These are phyloP conservation scores for Hymenoscyphus salicellus DNA, from an alignment of 2,329 filamentous ascomycete species.

Conservation along the genomic window DNA sequence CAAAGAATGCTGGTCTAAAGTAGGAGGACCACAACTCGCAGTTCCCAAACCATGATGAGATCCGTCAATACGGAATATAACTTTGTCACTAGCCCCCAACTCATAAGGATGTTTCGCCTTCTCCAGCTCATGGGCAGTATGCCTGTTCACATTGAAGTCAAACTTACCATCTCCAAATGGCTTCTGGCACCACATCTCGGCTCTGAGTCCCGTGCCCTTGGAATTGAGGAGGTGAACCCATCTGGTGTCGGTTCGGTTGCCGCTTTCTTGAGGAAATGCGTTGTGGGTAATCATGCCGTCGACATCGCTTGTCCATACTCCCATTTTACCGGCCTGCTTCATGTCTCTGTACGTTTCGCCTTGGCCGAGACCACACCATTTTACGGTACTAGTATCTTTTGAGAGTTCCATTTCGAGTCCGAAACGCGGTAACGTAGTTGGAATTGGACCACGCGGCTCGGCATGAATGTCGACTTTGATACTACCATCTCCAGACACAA, in stretches of 20 bases:
- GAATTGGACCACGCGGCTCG: conserved; percentile 47
- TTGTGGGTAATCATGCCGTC: conserved; percentile 57
- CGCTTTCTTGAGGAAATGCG: conserved; percentile 67
- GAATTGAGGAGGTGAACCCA: conserved; percentile 48
- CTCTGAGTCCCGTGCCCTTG: conserved; percentile 27
- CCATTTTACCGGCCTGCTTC: conserved; percentile 57
- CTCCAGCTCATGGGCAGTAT: conserved; percentile 44
- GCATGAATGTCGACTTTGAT: conserved; percentile 49
- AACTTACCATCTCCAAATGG: conserved; percentile 29
- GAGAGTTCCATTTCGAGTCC: conserved; percentile 56
- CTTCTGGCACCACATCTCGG: not conserved
- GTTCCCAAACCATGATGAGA: conserved; percentile 49
- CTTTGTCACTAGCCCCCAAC: conserved; percentile 47
- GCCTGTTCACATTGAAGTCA: conserved; percentile 54
- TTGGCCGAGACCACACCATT: conserved; percentile 66
- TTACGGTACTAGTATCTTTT: conserved; percentile 44
- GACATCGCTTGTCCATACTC: conserved; percentile 47
- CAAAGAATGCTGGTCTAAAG: conserved; percentile 14
- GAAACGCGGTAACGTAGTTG: conserved; percentile 57
- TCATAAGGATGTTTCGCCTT: conserved; percentile 63
- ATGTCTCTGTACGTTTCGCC: conserved; percentile 68
- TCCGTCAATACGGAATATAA: conserved; percentile 43
- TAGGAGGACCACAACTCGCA: conserved; percentile 44
- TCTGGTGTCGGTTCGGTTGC: conserved; percentile 59
- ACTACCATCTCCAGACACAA: conserved; percentile 44